phyloP scores from a whole-genome alignment of 2,329 filamentous ascomycete genomes.

The Aspergillus melleus region DNA sequence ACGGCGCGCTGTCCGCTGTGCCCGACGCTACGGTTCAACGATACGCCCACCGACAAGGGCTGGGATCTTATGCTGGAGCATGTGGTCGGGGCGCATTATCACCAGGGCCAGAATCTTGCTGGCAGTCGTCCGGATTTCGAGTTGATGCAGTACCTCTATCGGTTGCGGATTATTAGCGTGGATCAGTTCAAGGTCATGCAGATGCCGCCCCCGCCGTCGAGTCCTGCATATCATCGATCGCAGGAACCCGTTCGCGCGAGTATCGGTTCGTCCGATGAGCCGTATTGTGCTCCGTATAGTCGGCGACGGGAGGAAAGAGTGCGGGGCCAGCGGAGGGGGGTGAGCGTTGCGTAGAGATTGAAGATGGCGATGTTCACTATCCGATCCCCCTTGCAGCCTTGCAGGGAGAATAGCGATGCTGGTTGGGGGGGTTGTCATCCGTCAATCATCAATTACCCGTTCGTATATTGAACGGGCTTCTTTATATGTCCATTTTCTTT shows the following conservation, averaged over 20 bases:
- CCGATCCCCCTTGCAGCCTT: neutral
- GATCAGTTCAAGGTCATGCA: conserved; percentile 47
- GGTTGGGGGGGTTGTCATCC: no score
- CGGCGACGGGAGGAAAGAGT: conserved; percentile 40
- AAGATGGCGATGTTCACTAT: neutral
- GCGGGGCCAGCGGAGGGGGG: conserved; percentile 34
- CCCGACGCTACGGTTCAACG: conserved; percentile 24
- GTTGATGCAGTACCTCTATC: conserved; percentile 48
- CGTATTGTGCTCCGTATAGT: conserved; percentile 41
- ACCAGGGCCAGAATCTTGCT: conserved; percentile 41
- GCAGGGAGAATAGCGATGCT: neutral
- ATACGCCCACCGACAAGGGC: conserved; percentile 28
- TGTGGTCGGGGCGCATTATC: conserved; percentile 42
- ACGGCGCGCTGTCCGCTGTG: conserved; percentile 48
- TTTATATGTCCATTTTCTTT: neutral
- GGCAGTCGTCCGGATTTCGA: conserved; percentile 44
- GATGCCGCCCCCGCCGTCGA: conserved; percentile 37
- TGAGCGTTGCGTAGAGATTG: conserved; percentile 30
- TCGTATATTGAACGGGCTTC: neutral
- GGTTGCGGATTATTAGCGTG: conserved; percentile 42
- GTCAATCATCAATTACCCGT: neutral
- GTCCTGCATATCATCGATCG: conserved; percentile 38
- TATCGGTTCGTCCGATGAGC: conserved; percentile 42
- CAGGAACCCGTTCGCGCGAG: conserved; percentile 37
- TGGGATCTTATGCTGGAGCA: conserved; percentile 47